Evolutionary conservation across 257 asterid genomes (phyloP).

Genomic region (Vinca minor): DNA sequence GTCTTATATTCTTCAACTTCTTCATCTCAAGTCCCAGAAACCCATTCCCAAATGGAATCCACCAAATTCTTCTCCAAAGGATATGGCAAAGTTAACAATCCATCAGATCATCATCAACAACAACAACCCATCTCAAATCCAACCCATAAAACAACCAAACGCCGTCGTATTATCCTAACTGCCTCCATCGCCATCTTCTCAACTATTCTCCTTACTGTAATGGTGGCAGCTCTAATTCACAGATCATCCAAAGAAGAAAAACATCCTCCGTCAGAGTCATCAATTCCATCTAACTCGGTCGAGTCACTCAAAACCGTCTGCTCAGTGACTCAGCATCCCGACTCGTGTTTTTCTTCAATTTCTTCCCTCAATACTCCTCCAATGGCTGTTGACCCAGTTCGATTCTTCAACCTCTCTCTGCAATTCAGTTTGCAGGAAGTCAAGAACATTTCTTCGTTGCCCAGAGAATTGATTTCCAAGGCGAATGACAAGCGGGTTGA

Average conservation of each 20-base stretch:
- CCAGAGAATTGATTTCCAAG: constrained; percentile 22
- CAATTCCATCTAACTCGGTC: constrained; percentile 32
- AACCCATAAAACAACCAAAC: constrained; percentile 3
- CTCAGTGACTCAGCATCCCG: constrained; percentile 69
- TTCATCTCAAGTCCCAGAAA: background rate
- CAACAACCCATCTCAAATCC: constrained; percentile 15
- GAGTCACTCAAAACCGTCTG: constrained; percentile 58
- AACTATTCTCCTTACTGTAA: constrained; percentile 28
- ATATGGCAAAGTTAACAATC: constrained; percentile 45
- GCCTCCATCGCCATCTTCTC: constrained; percentile 26
- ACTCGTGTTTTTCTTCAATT: constrained; percentile 57
- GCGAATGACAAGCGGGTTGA: constrained; percentile 24
- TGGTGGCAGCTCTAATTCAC: constrained; percentile 30
- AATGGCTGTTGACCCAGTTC: constrained; percentile 43
- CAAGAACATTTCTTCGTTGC: constrained; percentile 31
- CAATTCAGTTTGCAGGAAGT: constrained; percentile 36
- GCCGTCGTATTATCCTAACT: constrained; percentile 21
- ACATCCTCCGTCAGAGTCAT: constrained; percentile 9
- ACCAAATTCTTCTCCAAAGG: constrained; percentile 41
- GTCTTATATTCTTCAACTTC: background rate
- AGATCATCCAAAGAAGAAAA: constrained; percentile 24
- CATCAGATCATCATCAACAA: constrained; percentile 14
- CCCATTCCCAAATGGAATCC: constrained; percentile 33
- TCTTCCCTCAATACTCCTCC: constrained; percentile 47
- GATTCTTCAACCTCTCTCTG: constrained; percentile 64